Conservation (phyloP, 2,329 filamentous ascomycete species). For the Myriosclerotinia duriaeana region DNA sequence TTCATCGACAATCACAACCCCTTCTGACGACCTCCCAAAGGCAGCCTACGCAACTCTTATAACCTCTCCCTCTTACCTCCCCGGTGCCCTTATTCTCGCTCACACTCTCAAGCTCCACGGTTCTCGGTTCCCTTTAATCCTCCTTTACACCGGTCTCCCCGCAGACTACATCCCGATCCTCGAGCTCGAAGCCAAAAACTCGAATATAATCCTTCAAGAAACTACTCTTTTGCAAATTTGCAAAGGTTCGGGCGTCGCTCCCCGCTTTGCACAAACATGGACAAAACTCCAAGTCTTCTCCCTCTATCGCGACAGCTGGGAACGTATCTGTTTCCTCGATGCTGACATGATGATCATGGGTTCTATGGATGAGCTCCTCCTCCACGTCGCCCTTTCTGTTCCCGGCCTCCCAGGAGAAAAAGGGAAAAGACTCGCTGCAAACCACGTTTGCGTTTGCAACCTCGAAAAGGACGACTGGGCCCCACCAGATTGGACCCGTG, state of each 20-base stretch:
- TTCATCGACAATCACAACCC: background rate
- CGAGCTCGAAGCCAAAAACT: background rate
- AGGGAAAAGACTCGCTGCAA: constrained; percentile 59
- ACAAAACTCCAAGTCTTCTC: constrained; percentile 78
- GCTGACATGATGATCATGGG: constrained; percentile 77
- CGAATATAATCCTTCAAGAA: background rate
- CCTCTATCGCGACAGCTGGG: constrained; percentile 60
- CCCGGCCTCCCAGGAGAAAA: background rate
- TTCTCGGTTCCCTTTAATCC: constrained; percentile 72
- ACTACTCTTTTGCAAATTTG: background rate
- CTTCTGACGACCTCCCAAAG: background rate
- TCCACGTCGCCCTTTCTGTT: constrained; percentile 55
- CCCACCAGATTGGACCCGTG: constrained; percentile 62
- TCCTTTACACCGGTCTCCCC: constrained; percentile 49
- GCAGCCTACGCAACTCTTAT: constrained; percentile 41
- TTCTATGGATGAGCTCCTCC: constrained; percentile 90
- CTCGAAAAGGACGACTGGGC: constrained; percentile 64
- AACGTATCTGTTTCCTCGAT: constrained; percentile 76
- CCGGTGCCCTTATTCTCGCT: constrained; percentile 75
- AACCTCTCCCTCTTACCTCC: constrained; percentile 75
- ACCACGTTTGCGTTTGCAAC: constrained; percentile 82
- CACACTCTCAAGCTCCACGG: constrained; percentile 64
- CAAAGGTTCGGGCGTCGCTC: constrained; percentile 52
- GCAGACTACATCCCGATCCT: constrained; percentile 46
- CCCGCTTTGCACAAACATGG: constrained; percentile 85